phyloP scores from a whole-genome alignment of 2,329 filamentous ascomycete species.

The Blastomyces percursus region DNA sequence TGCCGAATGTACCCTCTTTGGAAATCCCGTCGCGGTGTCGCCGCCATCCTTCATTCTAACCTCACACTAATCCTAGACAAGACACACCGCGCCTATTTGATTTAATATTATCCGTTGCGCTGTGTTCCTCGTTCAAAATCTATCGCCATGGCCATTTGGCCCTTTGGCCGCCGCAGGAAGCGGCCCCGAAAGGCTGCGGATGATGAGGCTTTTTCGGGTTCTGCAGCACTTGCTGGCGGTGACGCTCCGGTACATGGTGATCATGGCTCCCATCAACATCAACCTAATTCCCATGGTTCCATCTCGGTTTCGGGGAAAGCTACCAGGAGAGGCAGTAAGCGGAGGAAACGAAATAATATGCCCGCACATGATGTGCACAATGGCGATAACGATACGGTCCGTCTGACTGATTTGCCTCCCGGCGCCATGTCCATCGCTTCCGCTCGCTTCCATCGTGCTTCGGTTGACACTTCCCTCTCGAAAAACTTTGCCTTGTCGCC shows the following conservation, averaged over 20 bases:
- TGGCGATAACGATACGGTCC: slow-evolving; percentile 7
- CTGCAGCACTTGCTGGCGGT: not conserved
- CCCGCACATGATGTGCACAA: slow-evolving; percentile 8
- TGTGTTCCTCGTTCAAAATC: slow-evolving; percentile 17
- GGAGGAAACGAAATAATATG: slow-evolving; percentile 20
- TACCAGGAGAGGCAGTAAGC: slow-evolving; percentile 24
- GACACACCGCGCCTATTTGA: not conserved
- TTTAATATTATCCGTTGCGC: slow-evolving; percentile 8
- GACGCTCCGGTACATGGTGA: slow-evolving; percentile 10
- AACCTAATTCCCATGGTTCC: slow-evolving; percentile 8
- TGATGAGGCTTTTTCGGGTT: slow-evolving; percentile 35
- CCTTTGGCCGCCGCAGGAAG: slow-evolving; percentile 64
- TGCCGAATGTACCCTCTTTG: not conserved
- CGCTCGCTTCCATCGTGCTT: slow-evolving; percentile 13
- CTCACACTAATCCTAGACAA: slow-evolving; percentile 2
- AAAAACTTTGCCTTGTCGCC: slow-evolving; percentile 8
- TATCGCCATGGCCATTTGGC: slow-evolving; percentile 64
- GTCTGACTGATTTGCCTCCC: slow-evolving; percentile 8
- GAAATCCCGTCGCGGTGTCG: not conserved
- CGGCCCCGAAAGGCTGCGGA: slow-evolving; percentile 50
- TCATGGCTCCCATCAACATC: slow-evolving; percentile 11
- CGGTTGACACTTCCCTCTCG: slow-evolving; percentile 16
- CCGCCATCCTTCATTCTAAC: not conserved
- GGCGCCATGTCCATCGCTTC: slow-evolving; percentile 6
- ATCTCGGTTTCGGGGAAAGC: slow-evolving; percentile 13